Conservation (phyloP, 2,329 filamentous ascomycete genomes). For the Paracorniculantispora psalliotae region DNA sequence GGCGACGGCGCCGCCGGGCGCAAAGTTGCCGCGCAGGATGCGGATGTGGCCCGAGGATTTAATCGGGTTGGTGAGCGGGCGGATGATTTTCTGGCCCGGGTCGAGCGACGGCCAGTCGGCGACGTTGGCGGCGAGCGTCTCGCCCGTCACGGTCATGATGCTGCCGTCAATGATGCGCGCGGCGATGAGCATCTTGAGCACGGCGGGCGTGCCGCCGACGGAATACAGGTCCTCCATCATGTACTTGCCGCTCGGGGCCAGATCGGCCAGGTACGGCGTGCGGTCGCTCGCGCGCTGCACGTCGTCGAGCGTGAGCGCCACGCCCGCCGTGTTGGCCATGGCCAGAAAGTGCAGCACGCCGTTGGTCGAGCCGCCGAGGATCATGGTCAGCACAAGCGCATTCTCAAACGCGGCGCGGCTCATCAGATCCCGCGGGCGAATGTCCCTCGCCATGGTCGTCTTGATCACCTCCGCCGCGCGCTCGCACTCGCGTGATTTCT, state of each 20-base stretch:
- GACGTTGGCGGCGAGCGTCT: slow-evolving; percentile 78
- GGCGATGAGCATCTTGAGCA: slow-evolving; percentile 80
- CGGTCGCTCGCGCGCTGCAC: slow-evolving; percentile 76
- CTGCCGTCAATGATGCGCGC: slow-evolving; percentile 69
- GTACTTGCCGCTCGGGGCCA: slow-evolving; percentile 78
- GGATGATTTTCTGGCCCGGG: slow-evolving; percentile 77
- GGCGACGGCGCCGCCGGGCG: slow-evolving; percentile 76
- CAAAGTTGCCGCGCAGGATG: slow-evolving; percentile 75
- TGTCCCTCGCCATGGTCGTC: slow-evolving; percentile 74
- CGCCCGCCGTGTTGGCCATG: slow-evolving; percentile 81
- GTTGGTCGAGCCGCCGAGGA: slow-evolving; percentile 85
- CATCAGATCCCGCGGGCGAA: slow-evolving; percentile 73
- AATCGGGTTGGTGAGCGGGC: slow-evolving; percentile 61
- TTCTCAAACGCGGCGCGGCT: slow-evolving; percentile 82
- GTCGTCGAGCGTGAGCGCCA: slow-evolving; percentile 73
- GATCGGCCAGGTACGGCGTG: slow-evolving; percentile 79
- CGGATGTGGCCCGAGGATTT: slow-evolving; percentile 78
- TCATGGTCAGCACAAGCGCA: slow-evolving; percentile 84
- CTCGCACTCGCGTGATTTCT: slow-evolving; percentile 82
- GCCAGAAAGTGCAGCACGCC: slow-evolving; percentile 84
- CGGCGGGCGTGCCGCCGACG: slow-evolving; percentile 77
- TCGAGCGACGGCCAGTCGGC: slow-evolving; percentile 70
- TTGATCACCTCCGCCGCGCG: slow-evolving; percentile 75
- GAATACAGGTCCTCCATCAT: slow-evolving; percentile 85
- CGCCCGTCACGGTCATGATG: slow-evolving; percentile 78